phyloP scores from a whole-genome alignment of 371 early-diverging fungal species.

The Fennellomyces sp. region DNA sequence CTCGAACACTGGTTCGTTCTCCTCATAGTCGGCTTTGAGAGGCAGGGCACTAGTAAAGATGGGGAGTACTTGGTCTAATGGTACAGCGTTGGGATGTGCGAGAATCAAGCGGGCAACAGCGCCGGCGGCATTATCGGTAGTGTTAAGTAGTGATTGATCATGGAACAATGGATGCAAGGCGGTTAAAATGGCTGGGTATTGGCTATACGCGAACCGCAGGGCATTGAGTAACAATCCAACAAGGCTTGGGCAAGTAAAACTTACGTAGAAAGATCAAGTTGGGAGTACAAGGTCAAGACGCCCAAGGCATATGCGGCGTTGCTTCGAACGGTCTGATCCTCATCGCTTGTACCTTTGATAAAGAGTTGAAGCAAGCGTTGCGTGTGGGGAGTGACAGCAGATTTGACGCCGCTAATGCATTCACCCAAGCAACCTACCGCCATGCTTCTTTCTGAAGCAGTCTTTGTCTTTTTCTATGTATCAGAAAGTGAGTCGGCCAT shows the following conservation, averaged over 20 bases:
- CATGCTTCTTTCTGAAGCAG: conserved; percentile 85
- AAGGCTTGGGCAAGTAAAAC: too few relatives aligned
- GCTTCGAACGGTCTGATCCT: conserved; percentile 81
- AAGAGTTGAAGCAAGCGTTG: conserved; percentile 69
- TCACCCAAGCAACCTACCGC: conserved; percentile 89
- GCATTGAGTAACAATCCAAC: too few relatives aligned
- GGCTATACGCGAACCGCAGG: too few relatives aligned
- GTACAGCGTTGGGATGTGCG: conserved; percentile 69
- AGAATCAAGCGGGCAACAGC: conserved; percentile 84
- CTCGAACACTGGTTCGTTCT: conserved; percentile 81
- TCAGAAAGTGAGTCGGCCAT: not conserved
- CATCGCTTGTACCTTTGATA: conserved; percentile 72
- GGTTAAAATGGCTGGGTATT: conserved; percentile 73
- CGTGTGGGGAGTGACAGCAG: conserved; percentile 77
- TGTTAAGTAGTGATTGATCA: conserved; percentile 63
- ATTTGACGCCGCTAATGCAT: conserved; percentile 74
- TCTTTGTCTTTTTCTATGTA: conserved; percentile 62
- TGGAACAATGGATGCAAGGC: conserved; percentile 78
- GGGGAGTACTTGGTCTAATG: conserved; percentile 74
- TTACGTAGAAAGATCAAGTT: conserved; percentile 68
- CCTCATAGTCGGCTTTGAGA: conserved; percentile 78
- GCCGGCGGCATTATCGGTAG: conserved; percentile 89
- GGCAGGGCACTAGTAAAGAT: conserved; percentile 73
- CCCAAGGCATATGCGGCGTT: conserved; percentile 89
- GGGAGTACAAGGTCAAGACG: conserved; percentile 68